Conservation (phyloP, 2,329 filamentous ascomycete species). For the Sclerotinia spermophila region DNA sequence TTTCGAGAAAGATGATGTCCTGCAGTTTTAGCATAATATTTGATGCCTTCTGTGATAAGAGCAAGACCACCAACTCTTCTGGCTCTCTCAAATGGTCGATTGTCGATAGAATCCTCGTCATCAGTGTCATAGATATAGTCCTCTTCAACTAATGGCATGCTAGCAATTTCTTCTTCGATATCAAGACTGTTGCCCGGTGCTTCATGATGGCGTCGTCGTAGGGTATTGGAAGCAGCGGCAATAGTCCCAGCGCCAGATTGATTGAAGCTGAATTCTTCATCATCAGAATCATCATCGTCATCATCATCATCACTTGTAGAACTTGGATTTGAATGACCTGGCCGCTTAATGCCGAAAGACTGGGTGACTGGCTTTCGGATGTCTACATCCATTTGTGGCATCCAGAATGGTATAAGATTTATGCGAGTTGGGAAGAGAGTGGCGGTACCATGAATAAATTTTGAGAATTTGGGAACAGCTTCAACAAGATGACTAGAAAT, state of each 20-base stretch:
- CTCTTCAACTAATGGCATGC: slow-evolving; percentile 52
- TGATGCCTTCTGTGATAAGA: slow-evolving; percentile 63
- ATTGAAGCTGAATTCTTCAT: slow-evolving; percentile 40
- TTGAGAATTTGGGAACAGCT: slow-evolving; percentile 98
- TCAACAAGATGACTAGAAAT: slow-evolving; percentile 93
- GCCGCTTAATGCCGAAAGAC: slow-evolving; percentile 84
- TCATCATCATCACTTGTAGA: slow-evolving; percentile 77
- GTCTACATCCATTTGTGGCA: slow-evolving; percentile 96
- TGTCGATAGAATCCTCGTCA: slow-evolving; percentile 74
- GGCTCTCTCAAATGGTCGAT: slow-evolving; percentile 74
- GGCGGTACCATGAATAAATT: slow-evolving; percentile 95
- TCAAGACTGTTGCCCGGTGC: slow-evolving; percentile 53
- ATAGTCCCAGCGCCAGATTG: background rate
- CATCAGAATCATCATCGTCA: slow-evolving; percentile 67
- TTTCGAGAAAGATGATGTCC: slow-evolving; percentile 22
- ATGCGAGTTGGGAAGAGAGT: slow-evolving; percentile 84
- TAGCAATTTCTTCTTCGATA: slow-evolving; percentile 77
- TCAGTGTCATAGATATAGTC: slow-evolving; percentile 91
- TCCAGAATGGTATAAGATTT: slow-evolving; percentile 90
- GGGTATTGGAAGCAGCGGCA: slow-evolving; percentile 24
- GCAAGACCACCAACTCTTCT: slow-evolving; percentile 70
- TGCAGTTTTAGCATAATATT: slow-evolving; percentile 34
- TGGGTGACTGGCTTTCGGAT: slow-evolving; percentile 90
- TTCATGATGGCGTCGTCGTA: slow-evolving; percentile 27
- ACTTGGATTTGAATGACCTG: slow-evolving; percentile 68